phyloP scores from a whole-genome alignment of 345 rosid genomes.

The Rhodamnia argentea region DNA sequence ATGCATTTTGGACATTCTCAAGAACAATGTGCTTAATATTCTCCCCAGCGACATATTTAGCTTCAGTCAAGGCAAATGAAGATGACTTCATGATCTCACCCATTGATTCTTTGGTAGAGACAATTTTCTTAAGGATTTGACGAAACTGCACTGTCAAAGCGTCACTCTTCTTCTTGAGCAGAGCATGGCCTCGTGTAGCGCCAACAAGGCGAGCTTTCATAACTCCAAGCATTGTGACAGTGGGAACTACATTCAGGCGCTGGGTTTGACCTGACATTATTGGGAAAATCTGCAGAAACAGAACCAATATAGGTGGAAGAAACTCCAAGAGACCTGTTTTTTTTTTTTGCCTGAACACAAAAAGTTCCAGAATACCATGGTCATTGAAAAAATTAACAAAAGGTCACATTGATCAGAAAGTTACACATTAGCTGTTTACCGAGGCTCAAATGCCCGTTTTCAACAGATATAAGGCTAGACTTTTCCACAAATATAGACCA shows the following conservation, averaged over 20 bases:
- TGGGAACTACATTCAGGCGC: slow-evolving; percentile 13
- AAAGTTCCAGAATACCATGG: not conserved
- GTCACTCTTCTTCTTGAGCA: slow-evolving; percentile 16
- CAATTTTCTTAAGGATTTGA: slow-evolving; percentile 10
- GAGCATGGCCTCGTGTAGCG: slow-evolving; percentile 14
- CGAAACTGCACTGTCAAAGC: slow-evolving; percentile 14
- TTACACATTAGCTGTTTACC: not conserved
- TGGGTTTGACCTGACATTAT: slow-evolving; percentile 11
- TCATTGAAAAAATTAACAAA: not conserved
- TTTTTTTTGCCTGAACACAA: not conserved
- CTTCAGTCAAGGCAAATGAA: slow-evolving; percentile 11
- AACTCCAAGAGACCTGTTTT: not conserved
- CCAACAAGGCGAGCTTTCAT: slow-evolving; percentile 15
- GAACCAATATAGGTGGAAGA: not conserved
- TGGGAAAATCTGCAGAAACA: not conserved
- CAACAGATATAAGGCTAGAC: not conserved
- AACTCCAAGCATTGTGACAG: slow-evolving; percentile 12
- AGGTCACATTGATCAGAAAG: not conserved
- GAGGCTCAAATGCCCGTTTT: not conserved
- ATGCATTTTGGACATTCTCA: slow-evolving; percentile 8
- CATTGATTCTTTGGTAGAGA: slow-evolving; percentile 12
- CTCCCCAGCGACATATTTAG: slow-evolving; percentile 12
- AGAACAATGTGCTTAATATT: slow-evolving; percentile 11
- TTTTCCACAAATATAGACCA: not conserved
- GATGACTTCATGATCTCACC: slow-evolving; percentile 13